These are phyloP conservation scores for Xylariaceae sp. DNA, from an alignment of 2,329 filamentous ascomycete genomes.

Conservation along the genomic window DNA sequence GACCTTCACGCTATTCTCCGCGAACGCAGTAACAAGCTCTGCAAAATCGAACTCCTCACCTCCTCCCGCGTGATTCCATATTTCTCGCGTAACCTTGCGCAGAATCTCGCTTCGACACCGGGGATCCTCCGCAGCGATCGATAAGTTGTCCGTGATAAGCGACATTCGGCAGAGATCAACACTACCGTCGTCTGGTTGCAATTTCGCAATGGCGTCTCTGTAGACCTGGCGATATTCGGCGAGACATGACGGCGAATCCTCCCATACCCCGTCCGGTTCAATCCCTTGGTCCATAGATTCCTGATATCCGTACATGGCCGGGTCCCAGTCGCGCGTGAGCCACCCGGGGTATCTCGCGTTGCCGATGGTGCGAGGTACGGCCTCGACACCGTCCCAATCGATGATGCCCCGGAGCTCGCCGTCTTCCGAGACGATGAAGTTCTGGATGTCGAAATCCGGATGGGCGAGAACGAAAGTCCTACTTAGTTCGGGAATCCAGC, in stretches of 20 bases:
- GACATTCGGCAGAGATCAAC: slow-evolving; percentile 6
- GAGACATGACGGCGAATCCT: slow-evolving; percentile 10
- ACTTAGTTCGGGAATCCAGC: too few species aligned
- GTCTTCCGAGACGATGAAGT: too few species aligned
- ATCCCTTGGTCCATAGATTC: slow-evolving; percentile 14
- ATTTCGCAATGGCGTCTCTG: not conserved
- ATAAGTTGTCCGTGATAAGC: slow-evolving; percentile 9
- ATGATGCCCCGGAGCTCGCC: too few species aligned
- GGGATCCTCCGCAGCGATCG: slow-evolving; percentile 8
- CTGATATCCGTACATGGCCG: slow-evolving; percentile 7
- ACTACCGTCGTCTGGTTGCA: not conserved
- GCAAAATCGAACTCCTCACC: not conserved
- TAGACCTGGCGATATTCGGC: slow-evolving; percentile 9
- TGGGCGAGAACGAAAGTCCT: too few species aligned
- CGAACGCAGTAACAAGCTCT: slow-evolving; percentile 1
- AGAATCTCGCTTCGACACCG: slow-evolving; percentile 3
- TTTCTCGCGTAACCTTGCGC: too few species aligned
- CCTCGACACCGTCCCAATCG: slow-evolving; percentile 26
- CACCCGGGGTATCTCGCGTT: slow-evolving; percentile 21
- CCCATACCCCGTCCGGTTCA: slow-evolving; percentile 11
- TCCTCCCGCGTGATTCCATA: too few species aligned
- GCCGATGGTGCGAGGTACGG: slow-evolving; percentile 26
- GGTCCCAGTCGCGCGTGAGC: slow-evolving; percentile 15
- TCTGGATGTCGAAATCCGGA: too few species aligned
- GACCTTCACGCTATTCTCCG: slow-evolving; percentile 1